phyloP scores from a whole-genome alignment of 23 red algal species.

The Chondrus crispus region DNA sequence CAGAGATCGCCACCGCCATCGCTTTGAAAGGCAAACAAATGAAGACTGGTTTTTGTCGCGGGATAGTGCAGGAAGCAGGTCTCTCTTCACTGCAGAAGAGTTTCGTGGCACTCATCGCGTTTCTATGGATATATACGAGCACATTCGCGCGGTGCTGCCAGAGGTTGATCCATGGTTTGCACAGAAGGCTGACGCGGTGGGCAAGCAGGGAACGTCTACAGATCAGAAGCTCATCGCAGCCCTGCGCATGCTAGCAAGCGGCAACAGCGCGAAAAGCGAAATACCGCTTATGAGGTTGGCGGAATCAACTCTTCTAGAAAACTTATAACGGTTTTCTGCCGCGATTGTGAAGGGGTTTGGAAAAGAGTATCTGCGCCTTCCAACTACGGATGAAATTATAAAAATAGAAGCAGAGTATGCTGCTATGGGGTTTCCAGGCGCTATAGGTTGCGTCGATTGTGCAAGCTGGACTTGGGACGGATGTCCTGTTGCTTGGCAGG shows the following conservation, averaged over 20 bases:
- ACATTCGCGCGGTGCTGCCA: no score
- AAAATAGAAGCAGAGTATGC: neutral
- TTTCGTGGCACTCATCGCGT: no score
- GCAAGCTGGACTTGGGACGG: neutral
- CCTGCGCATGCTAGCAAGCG: neutral
- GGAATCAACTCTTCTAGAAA: neutral
- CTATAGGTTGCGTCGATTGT: neutral
- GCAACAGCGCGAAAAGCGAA: neutral
- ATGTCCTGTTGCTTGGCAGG: neutral
- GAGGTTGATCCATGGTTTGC: no score
- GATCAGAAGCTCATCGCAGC: conserved; percentile 17
- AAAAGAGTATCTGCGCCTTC: conserved; percentile 18
- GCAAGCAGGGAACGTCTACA: no score
- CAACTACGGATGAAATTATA: neutral
- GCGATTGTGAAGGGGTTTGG: neutral
- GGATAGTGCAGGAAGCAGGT: no score
- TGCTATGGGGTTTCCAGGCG: neutral
- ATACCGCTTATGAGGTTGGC: neutral
- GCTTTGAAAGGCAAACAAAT: no score
- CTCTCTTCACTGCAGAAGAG: no score
- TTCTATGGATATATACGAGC: no score
- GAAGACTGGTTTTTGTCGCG: no score
- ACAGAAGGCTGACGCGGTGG: no score
- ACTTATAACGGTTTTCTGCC: neutral
- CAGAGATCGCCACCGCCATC: no score